Evolutionary conservation across 2,329 filamentous ascomycete genomes (phyloP), one percentile per base, ranked within the genome.

Genomic region (Stemphylium vesicarium): DNA sequence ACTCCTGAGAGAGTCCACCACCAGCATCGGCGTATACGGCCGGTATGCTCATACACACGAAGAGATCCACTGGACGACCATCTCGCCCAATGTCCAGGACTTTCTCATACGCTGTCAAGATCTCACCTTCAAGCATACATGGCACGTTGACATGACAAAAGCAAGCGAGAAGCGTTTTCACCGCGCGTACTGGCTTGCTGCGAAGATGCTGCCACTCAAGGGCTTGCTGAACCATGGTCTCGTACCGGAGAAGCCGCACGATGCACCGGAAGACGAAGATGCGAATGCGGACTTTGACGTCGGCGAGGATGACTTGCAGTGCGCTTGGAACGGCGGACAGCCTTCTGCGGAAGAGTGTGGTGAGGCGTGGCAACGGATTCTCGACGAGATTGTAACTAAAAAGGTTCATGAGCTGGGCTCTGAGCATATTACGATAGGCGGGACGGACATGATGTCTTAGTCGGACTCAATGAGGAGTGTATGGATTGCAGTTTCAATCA

Each of bases 101-200:
- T 33, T 62, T 3, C 10, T 72, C 2, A n/a, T 24, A 0, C 11
- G 3, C 10, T 15, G 32, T 35, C 2, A 8, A 11, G 31, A 45
- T 10, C 44, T 71, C 8, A 4, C 10, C 3, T 13, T 59, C 6
- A 53, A 62, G 26, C 10, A 52, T 1, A 56, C 38, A 6, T 73
- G 70, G 68, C 12, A 22, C 2, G 12, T 20, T 6, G 41, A 60
- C 15, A 60, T 60, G 52, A 6, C 12, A 7, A 60, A 46, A 3
- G 53, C 68, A 2, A 45, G 8, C 1, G 60, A 69, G n/a, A 60
- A 46, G 36, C 60, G 69, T 2, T 74, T 70, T 31, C 70, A 73
- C 38, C 56, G 55, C 1, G 67, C 69, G 7, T 74, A 73, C 41
- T 73, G 69, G 69, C 44, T 66, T 3, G 59, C 63, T 0, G 71